Evolutionary conservation across 306 rosid species (phyloP).

Genomic region (Urtica urens): DNA sequence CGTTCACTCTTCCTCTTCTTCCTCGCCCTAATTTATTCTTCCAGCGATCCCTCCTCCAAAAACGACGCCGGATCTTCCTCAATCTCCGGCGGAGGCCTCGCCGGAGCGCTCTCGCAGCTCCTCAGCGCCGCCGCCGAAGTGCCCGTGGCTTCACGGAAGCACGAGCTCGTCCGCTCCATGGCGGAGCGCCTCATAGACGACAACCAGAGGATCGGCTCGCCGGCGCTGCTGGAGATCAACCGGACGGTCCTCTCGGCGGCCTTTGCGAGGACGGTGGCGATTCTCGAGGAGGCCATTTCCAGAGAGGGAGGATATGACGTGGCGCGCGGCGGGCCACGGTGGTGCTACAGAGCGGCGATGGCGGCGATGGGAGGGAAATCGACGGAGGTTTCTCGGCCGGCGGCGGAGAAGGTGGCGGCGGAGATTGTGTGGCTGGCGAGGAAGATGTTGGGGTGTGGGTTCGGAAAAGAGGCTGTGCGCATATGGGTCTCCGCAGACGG

Average conservation of each 20-base stretch:
- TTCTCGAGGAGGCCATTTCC: conserved; percentile 31
- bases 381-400: conserved; percentile 28
- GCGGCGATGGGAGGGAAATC: neutral
- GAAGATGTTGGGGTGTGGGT: conserved; percentile 55
- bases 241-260: conserved; percentile 41
- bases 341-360: conserved; percentile 5
- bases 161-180: conserved; percentile 49
- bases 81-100: conserved; percentile 25
- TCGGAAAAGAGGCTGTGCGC: conserved; percentile 26
- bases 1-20: conserved; percentile 28
- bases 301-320: neutral
- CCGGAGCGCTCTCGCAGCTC: conserved; percentile 69
- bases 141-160: conserved; percentile 70
- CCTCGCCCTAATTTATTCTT: conserved; percentile 34
- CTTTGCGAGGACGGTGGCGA: conserved; percentile 33
- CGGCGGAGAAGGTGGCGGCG: conserved; percentile 55
- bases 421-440: conserved; percentile 62
- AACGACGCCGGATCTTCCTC: neutral
- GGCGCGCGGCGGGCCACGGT: neutral
- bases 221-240: conserved; percentile 42
- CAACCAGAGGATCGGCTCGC: conserved; percentile 31
- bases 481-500: conserved; percentile 46
- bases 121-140: conserved; percentile 32
- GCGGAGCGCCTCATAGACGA: conserved; percentile 55
- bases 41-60: conserved; percentile 31